Evolutionary conservation across 345 rosid genomes (phyloP).

Genomic region (Litchi chinensis): DNA sequence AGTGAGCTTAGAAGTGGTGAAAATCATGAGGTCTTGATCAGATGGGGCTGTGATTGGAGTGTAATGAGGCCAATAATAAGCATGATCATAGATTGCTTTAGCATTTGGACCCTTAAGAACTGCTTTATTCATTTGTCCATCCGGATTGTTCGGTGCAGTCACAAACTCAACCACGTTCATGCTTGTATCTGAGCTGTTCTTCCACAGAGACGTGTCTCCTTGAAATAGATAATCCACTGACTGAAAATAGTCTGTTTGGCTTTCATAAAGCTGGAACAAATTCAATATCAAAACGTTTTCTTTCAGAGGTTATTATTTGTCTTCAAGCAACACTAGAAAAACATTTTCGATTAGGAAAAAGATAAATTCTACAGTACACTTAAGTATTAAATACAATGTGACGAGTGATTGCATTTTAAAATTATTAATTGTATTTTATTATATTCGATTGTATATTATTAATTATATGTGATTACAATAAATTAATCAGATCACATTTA

Average conservation of each 20-base stretch:
- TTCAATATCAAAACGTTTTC: not conserved
- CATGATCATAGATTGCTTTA: slow-evolving; percentile 56
- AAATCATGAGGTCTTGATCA: slow-evolving; percentile 53
- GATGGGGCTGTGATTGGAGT: slow-evolving; percentile 58
- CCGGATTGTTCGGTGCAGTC: slow-evolving; percentile 84
- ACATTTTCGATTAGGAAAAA: too few species aligned
- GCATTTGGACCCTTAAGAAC: slow-evolving; percentile 56
- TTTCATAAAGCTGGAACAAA: slow-evolving; percentile 37
- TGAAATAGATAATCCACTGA: slow-evolving; percentile 38
- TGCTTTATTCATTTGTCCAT: slow-evolving; percentile 53
- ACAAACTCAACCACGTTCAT: slow-evolving; percentile 57
- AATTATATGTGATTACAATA: too few species aligned
- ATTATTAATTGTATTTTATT: too few species aligned
- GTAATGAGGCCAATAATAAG: slow-evolving; percentile 82
- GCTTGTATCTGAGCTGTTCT: slow-evolving; percentile 27
- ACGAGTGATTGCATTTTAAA: too few species aligned
- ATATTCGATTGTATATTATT: too few species aligned
- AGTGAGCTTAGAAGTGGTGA: slow-evolving; percentile 72
- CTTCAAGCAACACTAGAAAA: too few species aligned
- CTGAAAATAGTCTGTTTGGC: slow-evolving; percentile 47
- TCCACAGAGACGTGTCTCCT: slow-evolving; percentile 57
- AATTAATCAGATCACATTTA: too few species aligned
- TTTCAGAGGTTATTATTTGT: too few species aligned
- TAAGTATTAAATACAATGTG: too few species aligned
- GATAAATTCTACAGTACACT: too few species aligned